Percentiles rank a stretch among this genome's conserved stretches.
These are phyloP conservation scores for Ploettnerulaceae sp. DNA, from an alignment of 2,329 filamentous ascomycete species.

Conservation along the genomic window DNA sequence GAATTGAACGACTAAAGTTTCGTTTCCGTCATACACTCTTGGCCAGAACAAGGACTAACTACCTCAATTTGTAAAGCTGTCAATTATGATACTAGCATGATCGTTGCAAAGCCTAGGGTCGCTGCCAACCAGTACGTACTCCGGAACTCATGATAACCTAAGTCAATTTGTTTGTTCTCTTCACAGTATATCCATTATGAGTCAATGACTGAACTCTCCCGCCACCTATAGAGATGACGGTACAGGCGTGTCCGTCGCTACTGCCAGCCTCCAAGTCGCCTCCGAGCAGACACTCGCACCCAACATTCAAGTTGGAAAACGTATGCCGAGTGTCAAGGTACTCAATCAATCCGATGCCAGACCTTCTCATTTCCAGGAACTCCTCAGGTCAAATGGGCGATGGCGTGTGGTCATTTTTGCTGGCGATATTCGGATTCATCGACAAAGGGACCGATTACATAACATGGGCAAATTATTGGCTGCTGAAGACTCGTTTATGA, in stretches of 20 bases:
- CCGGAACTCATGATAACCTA: too few species aligned
- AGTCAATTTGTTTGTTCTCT: too few species aligned
- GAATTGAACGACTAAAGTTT: too few species aligned
- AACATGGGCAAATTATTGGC: conserved; percentile 43
- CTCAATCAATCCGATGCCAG: conserved; percentile 50
- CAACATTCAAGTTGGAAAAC: conserved; percentile 45
- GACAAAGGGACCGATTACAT: conserved; percentile 43
- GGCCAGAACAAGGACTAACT: too few species aligned
- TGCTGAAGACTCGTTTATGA: conserved; percentile 38
- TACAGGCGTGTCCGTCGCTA: conserved; percentile 50
- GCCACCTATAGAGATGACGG: conserved; percentile 56
- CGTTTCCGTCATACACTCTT: too few species aligned
- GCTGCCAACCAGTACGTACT: too few species aligned
- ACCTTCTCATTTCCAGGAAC: conserved; percentile 55
- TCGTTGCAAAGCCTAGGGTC: too few species aligned
- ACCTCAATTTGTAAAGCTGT: too few species aligned
- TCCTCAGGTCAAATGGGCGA: conserved; percentile 50
- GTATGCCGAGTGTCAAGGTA: conserved; percentile 55
- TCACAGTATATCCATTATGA: too few species aligned
- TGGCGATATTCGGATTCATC: conserved; percentile 46
- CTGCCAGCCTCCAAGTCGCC: conserved; percentile 54
- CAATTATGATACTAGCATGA: too few species aligned
- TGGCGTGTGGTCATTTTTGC: conserved; percentile 59
- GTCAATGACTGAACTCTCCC: too few species aligned
- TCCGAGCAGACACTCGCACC: conserved; percentile 29